phyloP scores from a whole-genome alignment of 805 yeast genomes.

The Candida piceae region DNA sequence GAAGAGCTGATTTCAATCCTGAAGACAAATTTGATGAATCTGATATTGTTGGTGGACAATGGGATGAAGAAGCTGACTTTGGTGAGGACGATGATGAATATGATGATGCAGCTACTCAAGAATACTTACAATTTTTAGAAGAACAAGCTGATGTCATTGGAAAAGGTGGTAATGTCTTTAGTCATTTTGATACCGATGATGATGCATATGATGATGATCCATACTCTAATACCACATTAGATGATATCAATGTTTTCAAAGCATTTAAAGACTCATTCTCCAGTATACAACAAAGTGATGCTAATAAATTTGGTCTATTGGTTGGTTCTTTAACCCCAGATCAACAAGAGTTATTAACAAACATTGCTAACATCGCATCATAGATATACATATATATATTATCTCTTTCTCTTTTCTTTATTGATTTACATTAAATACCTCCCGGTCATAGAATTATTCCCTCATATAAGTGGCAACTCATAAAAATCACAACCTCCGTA shows the following conservation, averaged over 20 bases:
- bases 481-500: no score
- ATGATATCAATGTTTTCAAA: slow-evolving; percentile 64
- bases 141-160: slow-evolving; percentile 37
- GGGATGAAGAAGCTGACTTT: slow-evolving; percentile 22
- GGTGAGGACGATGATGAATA: slow-evolving; percentile 33
- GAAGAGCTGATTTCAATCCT: slow-evolving; percentile 48
- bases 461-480: no score
- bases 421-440: not conserved
- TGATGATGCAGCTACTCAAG: slow-evolving; percentile 29
- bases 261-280: slow-evolving; percentile 55
- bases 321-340: slow-evolving; percentile 17
- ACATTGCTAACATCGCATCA: slow-evolving; percentile 9
- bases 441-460: not conserved
- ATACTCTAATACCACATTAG: slow-evolving; percentile 72
- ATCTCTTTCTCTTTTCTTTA: not conserved
- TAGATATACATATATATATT: not conserved
- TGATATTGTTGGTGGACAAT: slow-evolving; percentile 24
- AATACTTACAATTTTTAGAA: slow-evolving; percentile 45
- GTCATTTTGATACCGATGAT: slow-evolving; percentile 35
- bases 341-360: slow-evolving; percentile 21
- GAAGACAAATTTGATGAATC: slow-evolving; percentile 23
- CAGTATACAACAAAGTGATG: slow-evolving; percentile 43
- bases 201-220: slow-evolving; percentile 77
- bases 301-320: slow-evolving; percentile 20
- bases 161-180: slow-evolving; percentile 22